Percentiles rank a stretch among this genome's conserved stretches.
These are phyloP conservation scores for Helicocarpus griseus DNA, from an alignment of 2,329 filamentous ascomycete genomes.

Conservation along the genomic window DNA sequence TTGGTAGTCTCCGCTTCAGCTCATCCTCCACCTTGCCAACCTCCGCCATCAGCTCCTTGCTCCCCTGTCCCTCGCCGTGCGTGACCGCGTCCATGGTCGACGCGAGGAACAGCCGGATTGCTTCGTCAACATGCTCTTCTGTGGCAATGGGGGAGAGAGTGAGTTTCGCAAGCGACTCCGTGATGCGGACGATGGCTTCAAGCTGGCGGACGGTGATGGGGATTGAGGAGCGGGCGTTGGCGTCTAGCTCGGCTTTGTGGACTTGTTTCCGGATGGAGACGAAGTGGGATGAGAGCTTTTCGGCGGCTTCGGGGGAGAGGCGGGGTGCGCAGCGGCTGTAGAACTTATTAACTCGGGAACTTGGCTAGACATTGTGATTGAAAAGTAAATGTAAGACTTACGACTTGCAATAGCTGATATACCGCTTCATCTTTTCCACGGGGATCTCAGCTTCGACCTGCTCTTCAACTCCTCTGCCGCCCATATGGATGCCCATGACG, in stretches of 20 bases:
- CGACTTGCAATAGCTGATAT: constrained; percentile 95
- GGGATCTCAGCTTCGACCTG: constrained; percentile 78
- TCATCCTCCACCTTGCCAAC: constrained; percentile 80
- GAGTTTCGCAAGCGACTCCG: constrained; percentile 88
- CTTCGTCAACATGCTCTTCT: constrained; percentile 90
- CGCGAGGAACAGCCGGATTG: constrained; percentile 90
- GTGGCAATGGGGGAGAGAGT: constrained; percentile 76
- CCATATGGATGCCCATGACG: constrained; percentile 97
- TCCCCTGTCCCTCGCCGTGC: constrained; percentile 73
- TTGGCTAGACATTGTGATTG: too few species aligned
- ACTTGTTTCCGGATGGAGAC: constrained; percentile 93
- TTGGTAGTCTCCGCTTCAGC: constrained; percentile 73
- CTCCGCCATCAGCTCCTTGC: constrained; percentile 84
- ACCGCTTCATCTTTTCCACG: constrained; percentile 94
- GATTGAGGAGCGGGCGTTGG: constrained; percentile 83
- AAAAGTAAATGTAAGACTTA: too few species aligned
- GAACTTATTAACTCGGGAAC: too few species aligned
- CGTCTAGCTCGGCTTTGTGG: constrained; percentile 78
- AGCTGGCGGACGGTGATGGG: constrained; percentile 96
- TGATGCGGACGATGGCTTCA: constrained; percentile 94
- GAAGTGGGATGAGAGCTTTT: constrained; percentile 95
- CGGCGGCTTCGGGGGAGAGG: constrained; percentile 79
- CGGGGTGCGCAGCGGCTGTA: constrained; percentile 81
- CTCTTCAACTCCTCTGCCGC: constrained; percentile 71
- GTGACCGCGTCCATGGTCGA: constrained; percentile 97